Evolutionary conservation across 1,284 basidiomycete species (phyloP).

Genomic region (Trichosporon sp.): DNA sequence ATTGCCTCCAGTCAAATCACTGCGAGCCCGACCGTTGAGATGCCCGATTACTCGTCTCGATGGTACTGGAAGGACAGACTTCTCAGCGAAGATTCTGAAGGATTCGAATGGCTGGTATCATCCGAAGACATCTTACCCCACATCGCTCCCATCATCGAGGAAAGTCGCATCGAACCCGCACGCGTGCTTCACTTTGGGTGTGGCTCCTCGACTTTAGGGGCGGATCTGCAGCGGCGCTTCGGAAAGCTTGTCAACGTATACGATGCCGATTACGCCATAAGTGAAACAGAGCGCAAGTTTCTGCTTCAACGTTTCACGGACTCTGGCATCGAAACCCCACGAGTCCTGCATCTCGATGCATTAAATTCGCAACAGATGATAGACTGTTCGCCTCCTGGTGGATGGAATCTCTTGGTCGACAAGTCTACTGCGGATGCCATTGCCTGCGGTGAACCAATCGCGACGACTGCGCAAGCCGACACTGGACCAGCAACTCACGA

Average conservation of each 20-base stretch:
- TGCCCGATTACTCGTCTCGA: constrained; percentile 34
- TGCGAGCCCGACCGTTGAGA: too few relatives aligned
- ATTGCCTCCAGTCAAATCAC: too few relatives aligned
- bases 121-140: constrained; percentile 24
- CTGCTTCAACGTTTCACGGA: neutral
- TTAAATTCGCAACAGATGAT: neutral
- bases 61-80: constrained; percentile 39
- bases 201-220: constrained; percentile 33
- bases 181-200: constrained; percentile 38
- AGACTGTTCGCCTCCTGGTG: neutral
- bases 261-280: constrained; percentile 34
- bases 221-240: constrained; percentile 13
- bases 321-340: neutral
- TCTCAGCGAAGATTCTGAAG: constrained; percentile 13
- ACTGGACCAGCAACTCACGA: neutral
- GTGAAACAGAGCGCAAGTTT: neutral
- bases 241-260: constrained; percentile 17
- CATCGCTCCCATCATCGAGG: constrained; percentile 5
- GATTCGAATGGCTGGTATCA: constrained; percentile 40
- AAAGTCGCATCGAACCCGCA: neutral
- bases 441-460: constrained; percentile 28
- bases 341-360: constrained; percentile 9
- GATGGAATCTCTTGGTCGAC: constrained; percentile 38
- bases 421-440: constrained; percentile 46
- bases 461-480: neutral